phyloP scores from a whole-genome alignment of 176 grass and related monocot species.

The Carex parvula region DNA sequence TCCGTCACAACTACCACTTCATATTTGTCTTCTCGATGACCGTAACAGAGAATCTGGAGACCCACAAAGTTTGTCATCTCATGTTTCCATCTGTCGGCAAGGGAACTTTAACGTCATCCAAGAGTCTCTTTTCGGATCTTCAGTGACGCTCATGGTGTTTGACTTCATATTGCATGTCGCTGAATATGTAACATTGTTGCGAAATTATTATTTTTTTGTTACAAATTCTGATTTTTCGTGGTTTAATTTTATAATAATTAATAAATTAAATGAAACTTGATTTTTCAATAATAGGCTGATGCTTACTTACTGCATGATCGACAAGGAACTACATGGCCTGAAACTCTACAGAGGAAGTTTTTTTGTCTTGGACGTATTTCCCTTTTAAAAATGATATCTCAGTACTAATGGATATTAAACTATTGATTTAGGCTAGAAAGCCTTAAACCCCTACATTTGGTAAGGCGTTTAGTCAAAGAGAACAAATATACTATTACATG shows the following conservation, averaged over 20 bases:
- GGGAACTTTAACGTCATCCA: not conserved
- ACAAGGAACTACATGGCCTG: not conserved
- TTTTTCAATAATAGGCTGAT: not conserved
- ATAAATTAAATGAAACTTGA: not conserved
- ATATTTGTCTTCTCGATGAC: not conserved
- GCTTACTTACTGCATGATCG: not conserved
- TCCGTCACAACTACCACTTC: not conserved
- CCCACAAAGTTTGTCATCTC: not conserved
- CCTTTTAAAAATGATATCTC: not conserved
- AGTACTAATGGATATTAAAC: not conserved
- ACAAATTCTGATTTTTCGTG: not conserved
- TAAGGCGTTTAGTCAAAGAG: not conserved
- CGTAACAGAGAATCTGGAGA: not conserved
- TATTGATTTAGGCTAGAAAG: not conserved
- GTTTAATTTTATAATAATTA: not conserved
- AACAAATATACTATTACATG: not conserved
- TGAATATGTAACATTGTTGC: not conserved
- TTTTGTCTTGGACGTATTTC: not conserved
- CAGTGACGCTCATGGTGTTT: not conserved
- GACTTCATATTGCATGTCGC: not conserved
- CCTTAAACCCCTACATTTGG: not conserved
- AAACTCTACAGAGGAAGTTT: not conserved
- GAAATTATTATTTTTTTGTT: not conserved
- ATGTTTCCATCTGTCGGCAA: conserved; percentile 6
- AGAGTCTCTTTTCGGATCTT: not conserved